These are phyloP conservation scores for Fabrea salina DNA, from an alignment of 169 alveolate genomes.

Conservation along the genomic window DNA sequence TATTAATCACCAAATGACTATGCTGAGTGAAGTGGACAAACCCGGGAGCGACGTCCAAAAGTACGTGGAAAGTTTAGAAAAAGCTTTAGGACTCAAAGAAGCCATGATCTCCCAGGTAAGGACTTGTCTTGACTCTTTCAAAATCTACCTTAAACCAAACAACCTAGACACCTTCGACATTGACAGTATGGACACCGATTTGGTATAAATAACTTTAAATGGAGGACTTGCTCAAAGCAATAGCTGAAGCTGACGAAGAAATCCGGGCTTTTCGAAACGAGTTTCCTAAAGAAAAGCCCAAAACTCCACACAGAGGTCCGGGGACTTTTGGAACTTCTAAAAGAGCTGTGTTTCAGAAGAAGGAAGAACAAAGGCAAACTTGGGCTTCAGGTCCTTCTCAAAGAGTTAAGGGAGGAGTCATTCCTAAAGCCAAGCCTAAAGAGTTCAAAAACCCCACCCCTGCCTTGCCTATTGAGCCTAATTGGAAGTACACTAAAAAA, in stretches of 20 bases:
- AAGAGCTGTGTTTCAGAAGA: neutral
- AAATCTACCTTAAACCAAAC: no score
- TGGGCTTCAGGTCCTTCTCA: neutral
- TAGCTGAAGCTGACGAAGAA: neutral
- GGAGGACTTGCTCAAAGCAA: neutral
- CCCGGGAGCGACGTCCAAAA: constrained; percentile 86
- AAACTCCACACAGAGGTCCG: neutral
- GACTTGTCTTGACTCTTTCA: no score
- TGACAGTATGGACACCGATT: no score
- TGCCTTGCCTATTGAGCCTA: neutral
- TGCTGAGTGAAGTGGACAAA: constrained; percentile 80
- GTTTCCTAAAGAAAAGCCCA: neutral
- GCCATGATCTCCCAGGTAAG: neutral
- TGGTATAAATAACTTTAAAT: neutral
- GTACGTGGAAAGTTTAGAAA: constrained; percentile 67
- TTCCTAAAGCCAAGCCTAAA: neutral
- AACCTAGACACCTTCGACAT: no score
- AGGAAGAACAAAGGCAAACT: neutral
- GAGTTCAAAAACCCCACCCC: neutral
- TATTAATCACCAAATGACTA: constrained; percentile 75
- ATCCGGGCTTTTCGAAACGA: neutral
- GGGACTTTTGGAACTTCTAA: neutral
- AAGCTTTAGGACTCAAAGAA: constrained; percentile 39
- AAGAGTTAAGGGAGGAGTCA: neutral
- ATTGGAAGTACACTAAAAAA: neutral